Base-by-base conservation (phyloP, 306 rosid genomes). In the Quercus agrifolia region DNA sequence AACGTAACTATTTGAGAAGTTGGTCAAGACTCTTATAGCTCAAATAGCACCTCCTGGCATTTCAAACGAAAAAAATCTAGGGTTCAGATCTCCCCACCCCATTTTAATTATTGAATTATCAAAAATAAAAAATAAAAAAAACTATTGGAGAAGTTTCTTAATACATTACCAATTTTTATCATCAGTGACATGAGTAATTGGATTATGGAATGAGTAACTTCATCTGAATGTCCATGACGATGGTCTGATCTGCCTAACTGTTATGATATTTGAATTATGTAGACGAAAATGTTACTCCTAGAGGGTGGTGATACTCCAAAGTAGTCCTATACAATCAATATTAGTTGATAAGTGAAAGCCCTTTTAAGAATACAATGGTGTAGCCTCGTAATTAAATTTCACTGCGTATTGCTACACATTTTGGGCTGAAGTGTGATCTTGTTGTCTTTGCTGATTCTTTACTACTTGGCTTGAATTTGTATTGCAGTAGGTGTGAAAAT, bases 401-500 rank as follows among this genome's bases (percentile, higher is more conserved):
- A 18, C 51, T 19, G 10, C 19, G 15, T 5, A 31, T 67, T 67
- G 25, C 49, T 67, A 18, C 25, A 4, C 18, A 27, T 14, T 67
- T 31, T 67, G 38, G 25, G 70, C 11, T 8, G 15, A 67, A 33
- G 51, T n/a, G n/a, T 31, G 21, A 35, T 2, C 21, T 63, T 63
- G 12, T 64, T 64, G 27, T 67, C 52, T 19, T 4, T 67, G n/a
- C n/a, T 80, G 73, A 56, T 77, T 56, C 63, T 69, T 57, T 15
- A 73, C 56, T 67, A 69, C 70, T 59, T 80, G 52, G 30, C 56
- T 80, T 38, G 77, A 77, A 67, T 19, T 19, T 73, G 25, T 73
- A 19, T 69, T 71, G 52, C 54, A 73, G 5, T 55, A 80, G 73
- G 52, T 77, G 78, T 74, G 41, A 52, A 46, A 56, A 62, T 64